These are phyloP conservation scores for Quercus agrifolia DNA, from an alignment of 306 rosid genomes.

Conservation along the genomic window DNA sequence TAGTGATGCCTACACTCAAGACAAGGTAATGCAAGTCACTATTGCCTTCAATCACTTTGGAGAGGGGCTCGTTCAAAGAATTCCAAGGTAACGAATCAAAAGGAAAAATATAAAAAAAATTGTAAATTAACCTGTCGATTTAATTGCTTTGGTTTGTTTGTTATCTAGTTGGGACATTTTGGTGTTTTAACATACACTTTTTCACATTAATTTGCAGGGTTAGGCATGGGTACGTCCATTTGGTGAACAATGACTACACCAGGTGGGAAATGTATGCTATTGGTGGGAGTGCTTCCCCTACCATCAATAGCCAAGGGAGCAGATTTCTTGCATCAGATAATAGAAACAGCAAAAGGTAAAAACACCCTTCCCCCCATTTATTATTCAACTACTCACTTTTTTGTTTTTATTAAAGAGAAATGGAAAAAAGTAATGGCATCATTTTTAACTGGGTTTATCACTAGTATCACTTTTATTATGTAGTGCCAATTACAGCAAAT, in stretches of 20 bases:
- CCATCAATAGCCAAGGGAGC: conserved; percentile 95
- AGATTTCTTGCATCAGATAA: conserved; percentile 74
- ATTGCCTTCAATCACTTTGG: conserved; percentile 97
- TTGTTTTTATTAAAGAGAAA: neutral
- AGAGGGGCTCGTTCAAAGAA: conserved; percentile 90
- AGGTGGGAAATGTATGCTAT: conserved; percentile 99
- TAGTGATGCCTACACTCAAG: conserved; percentile 75
- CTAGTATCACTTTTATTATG: too few relatives aligned
- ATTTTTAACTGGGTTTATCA: too few relatives aligned
- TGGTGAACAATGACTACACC: conserved; percentile 98
- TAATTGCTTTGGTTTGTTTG: too few relatives aligned
- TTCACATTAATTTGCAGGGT: conserved; percentile 43
- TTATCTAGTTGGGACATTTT: too few relatives aligned
- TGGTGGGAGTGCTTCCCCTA: conserved; percentile 92
- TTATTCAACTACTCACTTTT: neutral
- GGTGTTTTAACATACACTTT: conserved; percentile 7
- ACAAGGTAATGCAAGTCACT: conserved; percentile 94
- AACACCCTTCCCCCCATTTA: neutral
- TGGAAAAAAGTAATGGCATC: too few relatives aligned
- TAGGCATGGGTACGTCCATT: conserved; percentile 92
- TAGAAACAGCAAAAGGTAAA: conserved; percentile 78
- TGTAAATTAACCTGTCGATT: neutral
- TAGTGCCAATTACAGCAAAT: too few relatives aligned
- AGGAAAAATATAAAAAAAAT: neutral
- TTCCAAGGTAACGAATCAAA: conserved; percentile 70